Evolutionary conservation across 192 early-diverging fungal species (phyloP), one percentile per base, ranked within the genome.

Genomic region (Martensiomyces pterosporus): DNA sequence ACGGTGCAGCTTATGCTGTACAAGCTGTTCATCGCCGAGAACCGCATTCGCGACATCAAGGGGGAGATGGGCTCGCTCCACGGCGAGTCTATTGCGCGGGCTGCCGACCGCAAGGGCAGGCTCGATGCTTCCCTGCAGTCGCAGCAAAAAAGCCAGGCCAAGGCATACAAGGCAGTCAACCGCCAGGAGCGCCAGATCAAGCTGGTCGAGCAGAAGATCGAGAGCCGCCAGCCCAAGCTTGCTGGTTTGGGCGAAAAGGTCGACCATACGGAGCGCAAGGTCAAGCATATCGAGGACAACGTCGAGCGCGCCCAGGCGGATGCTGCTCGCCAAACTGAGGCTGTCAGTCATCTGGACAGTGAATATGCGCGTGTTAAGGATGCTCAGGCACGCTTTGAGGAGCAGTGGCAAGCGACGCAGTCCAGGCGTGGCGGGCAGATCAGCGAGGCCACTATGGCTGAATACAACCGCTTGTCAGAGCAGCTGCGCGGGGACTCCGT

Each of bases 21-120:
- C 90, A 89, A 90, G 50, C 78, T 97, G 27, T 99, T 83, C 74
- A 91, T 96, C 47, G 76, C 93, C 23, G 89, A 97, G 40, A 45
- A 75, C 23, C 79, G 83, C 21, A 80, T 85, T 14, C 64, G 78
- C 26, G 47, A 57, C 3, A 73, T 84, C n/a, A 77, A 85, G 34
- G 52, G 65, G 14, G 80, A 80, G 17, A 80, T 89, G 6, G 76
- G 79, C 14, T 49, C 60, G 3, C 77, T 86, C 36, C 72, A 83
- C 19, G 77, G 72, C 34, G 41, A 53, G 0, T 42, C 76, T 0
- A 64, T 59, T 23, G 45, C 52, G 1, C 57, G 64, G 34, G 64
- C 79, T 15, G 44, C 58, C 19, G 78, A 68, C 55, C 68, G 78
- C 59, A 73, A 76, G 23, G 53, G 24, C 6, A 51, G 77, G 37